Evolutionary conservation across 192 early-diverging fungal species (phyloP), one percentile per base, ranked within the genome.

Genomic region (Nowakowskiella sp.): DNA sequence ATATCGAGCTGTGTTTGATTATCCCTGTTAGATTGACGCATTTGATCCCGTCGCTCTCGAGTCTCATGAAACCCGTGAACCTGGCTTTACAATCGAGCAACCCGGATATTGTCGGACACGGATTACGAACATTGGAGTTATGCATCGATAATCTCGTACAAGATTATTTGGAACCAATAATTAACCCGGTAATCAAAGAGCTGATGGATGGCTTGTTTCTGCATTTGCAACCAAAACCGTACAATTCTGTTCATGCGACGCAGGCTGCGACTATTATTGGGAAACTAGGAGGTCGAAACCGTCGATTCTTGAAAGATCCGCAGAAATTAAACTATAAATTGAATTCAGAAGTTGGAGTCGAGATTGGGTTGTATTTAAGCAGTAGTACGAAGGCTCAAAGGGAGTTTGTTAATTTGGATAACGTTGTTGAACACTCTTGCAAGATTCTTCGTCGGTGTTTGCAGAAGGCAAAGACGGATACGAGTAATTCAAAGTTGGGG

Each of bases 121-220:
- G 92, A 3, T 67, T 99, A 39, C 77, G 94, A 28, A 98, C 92
- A 3, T 76, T 99, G 23, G 97, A 99, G 73, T 74, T 97, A 10
- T 97, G 93, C 65, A 90, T 98, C 30, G 97, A 99, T 61, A 98
- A 98, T 59, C 68, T 99, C 31, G 97, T 89, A 0, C 91, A 90
- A 31, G 93, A 95, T 45, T 98, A 97, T 55, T 56, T 99, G 29
- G 94, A 99, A 52, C 94, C 92, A 1, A 94, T 98, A 49, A 81
- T 99, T 72, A 76, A 80, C 10, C 94, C 94, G 1, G 88, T 97
- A 9, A 87, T 92, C 51, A 84, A 86, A 29, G 94, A 96, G 22
- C 71, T 99, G 1, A 97, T 99, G 97, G 72, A 78, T 26, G 88
- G 89, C 1, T 70, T 99, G 13, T 94, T 91, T 87, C 85, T 77